Evolutionary conservation across 73 alveolate genomes (phyloP), one percentile per base, ranked within the genome.

Genomic region (Durusdinium trenchii): DNA sequence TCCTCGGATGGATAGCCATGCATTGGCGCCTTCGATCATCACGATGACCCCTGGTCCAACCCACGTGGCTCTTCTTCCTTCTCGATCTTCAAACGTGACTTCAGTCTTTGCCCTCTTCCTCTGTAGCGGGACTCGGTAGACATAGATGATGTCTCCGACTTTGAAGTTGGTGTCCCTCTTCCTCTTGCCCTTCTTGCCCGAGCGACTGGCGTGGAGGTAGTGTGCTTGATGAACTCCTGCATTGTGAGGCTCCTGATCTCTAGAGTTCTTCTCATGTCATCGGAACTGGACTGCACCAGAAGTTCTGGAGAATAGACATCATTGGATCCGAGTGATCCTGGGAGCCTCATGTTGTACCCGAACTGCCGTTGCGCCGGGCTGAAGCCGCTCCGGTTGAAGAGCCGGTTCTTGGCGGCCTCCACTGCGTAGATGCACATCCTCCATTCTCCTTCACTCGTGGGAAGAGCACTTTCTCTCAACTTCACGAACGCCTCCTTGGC

Each of bases 381-480:
- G 43, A 54, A 57, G 0, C 82, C 95, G 30, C 94, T 83, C 2
- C 50, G 46, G 38, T 83, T 47, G 87, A 6, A 43, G 61, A 76
- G 38, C 38, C 87, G 87, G 60, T 45, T 76, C 87, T 76, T 76
- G 38, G 60, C 87, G 14, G 83, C 54, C 87, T 73, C 84, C 47
- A 73, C 84, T 38, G 47, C 84, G 51, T 73, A 38, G 10, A 76
- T 45, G 87, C 87, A 76, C 14, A 38, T 2, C 42, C 18, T 76
- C 87, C 87, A 76, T 43, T 76, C 87, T 2, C 20, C 42, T 38
- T 36, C 20, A 6, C 38, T 43, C 61, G 61, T 76, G 3, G 87
- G 87, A 3, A 14, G 10, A 43, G 18, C 47, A 2, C 43, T 42
- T 12, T 76, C 92, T 32, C 46, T 14, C 16, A 26, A 48, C 92